Percentiles rank a stretch among this genome's conserved stretches.
Evolutionary conservation across 148 eudicot species (phyloP).

Genomic region (Silene uniflora): DNA sequence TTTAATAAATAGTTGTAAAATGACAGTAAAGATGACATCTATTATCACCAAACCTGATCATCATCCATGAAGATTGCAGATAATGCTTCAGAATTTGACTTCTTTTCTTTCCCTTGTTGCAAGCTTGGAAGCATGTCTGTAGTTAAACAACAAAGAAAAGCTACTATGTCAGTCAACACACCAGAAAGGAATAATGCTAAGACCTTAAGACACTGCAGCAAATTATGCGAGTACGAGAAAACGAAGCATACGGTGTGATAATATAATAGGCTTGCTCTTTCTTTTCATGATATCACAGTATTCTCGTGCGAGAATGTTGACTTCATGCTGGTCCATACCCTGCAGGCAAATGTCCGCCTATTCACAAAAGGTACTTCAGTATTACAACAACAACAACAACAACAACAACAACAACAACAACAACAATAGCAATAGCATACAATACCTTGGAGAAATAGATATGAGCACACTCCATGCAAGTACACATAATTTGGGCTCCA

Average conservation of each 20-base stretch:
- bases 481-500: slow-evolving; percentile 79
- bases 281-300: slow-evolving; percentile 84
- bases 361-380: too few relatives aligned
- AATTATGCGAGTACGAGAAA: background rate
- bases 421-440: background rate
- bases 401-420: background rate
- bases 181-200: too few relatives aligned
- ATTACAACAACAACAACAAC: background rate
- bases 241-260: slow-evolving; percentile 75
- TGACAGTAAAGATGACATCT: background rate
- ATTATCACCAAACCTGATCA: too few relatives aligned
- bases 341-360: slow-evolving; percentile 95
- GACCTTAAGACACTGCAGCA: too few relatives aligned
- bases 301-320: slow-evolving; percentile 90
- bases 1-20: background rate
- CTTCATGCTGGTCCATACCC: slow-evolving; percentile 91
- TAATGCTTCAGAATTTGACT: slow-evolving; percentile 80
- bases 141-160: slow-evolving; percentile 17
- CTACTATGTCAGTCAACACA: background rate
- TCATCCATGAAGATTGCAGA: slow-evolving; percentile 92
- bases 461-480: slow-evolving; percentile 98
- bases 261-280: too few relatives aligned
- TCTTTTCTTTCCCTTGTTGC: slow-evolving; percentile 91
- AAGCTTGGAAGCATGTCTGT: slow-evolving; percentile 94
- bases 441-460: slow-evolving; percentile 80